Evolutionary conservation across 371 early-diverging fungal species (phyloP).

Genomic region (Actinomucor elegans): DNA sequence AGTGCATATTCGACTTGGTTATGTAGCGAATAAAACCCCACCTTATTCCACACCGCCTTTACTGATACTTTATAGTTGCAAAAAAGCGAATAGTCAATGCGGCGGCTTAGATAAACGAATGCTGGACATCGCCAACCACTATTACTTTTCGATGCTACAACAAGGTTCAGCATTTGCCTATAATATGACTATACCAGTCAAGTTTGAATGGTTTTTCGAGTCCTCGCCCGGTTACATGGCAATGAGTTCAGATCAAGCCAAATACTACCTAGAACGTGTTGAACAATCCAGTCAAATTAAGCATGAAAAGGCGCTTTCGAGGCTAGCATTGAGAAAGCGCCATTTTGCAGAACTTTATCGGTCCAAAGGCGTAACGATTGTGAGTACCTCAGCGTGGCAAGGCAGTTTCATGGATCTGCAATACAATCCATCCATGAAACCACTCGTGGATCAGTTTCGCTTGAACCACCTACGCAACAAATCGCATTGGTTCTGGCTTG

Average conservation of each 20-base stretch:
- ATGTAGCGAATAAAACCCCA: conserved; percentile 48
- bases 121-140: conserved; percentile 28
- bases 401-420: conserved; percentile 6
- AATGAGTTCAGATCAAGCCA: conserved; percentile 31
- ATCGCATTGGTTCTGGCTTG: conserved; percentile 45
- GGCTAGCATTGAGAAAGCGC: conserved; percentile 3
- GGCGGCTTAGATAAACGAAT: conserved; percentile 37
- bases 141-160: conserved; percentile 39
- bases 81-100: conserved; percentile 10
- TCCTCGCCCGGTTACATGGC: conserved; percentile 29
- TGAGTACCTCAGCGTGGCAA: conserved; percentile 5
- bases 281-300: neutral
- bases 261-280: conserved; percentile 24
- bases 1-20: conserved; percentile 39
- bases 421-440: conserved; percentile 18
- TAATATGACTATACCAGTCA: conserved; percentile 32
- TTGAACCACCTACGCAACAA: conserved; percentile 15
- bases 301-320: neutral
- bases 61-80: conserved; percentile 32
- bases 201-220: conserved; percentile 40
- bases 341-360: conserved; percentile 2
- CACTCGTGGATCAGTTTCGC: conserved; percentile 29
- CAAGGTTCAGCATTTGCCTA: conserved; percentile 42
- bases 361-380: conserved; percentile 2
- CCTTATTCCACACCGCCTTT: conserved; percentile 41